phyloP scores from a whole-genome alignment of 148 eudicot genomes.

The Rhododendron griersonianum region DNA sequence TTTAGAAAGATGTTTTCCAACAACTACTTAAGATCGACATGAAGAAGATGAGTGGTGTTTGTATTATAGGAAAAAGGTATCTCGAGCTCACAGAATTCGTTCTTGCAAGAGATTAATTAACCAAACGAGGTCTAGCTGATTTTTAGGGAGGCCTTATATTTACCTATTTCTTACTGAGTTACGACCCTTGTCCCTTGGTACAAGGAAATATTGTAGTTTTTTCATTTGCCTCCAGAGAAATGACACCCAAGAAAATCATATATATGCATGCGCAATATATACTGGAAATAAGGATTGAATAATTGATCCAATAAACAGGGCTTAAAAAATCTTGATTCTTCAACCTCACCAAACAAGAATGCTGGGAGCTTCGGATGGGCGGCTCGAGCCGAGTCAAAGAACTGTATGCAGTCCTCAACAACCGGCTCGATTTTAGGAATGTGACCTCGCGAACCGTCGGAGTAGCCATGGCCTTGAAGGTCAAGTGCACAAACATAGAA shows the following conservation, averaged over 20 bases:
- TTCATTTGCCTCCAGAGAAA: not conserved
- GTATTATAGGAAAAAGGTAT: too few species aligned
- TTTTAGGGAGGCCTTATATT: too few species aligned
- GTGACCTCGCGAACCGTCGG: conserved; percentile 34
- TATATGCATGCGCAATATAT: not conserved
- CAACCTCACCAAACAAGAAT: conserved; percentile 36
- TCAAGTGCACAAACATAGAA: conserved; percentile 40
- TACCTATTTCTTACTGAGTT: too few species aligned
- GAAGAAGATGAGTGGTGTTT: too few species aligned
- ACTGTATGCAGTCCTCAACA: conserved; percentile 30
- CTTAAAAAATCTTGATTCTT: not conserved
- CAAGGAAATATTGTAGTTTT: not conserved
- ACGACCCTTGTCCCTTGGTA: not conserved
- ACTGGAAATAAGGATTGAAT: not conserved
- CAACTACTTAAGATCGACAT: not conserved
- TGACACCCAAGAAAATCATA: not conserved
- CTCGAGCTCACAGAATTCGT: too few species aligned
- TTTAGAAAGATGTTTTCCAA: not conserved
- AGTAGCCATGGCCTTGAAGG: conserved; percentile 48
- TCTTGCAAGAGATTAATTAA: too few species aligned
- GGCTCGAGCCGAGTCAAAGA: conserved; percentile 25
- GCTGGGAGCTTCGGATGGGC: conserved; percentile 22
- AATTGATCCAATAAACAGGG: not conserved
- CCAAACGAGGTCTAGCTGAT: too few species aligned
- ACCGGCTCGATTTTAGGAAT: conserved; percentile 22